Conservation (phyloP, 805 yeast species). For the Myxozyma geophila region DNA sequence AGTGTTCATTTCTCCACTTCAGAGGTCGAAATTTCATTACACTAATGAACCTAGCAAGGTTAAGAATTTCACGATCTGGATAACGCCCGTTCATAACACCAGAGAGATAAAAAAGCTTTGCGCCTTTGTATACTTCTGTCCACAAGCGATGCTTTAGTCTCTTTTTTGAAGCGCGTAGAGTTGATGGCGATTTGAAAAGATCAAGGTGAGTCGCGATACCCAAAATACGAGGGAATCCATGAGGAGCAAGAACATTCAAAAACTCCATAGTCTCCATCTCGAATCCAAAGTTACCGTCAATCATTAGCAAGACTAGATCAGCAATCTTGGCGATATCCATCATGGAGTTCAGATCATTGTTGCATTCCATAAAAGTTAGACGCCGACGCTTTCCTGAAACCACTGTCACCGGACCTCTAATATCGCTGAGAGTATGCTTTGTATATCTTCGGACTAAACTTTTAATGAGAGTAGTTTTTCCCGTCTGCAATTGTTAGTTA, state of each 20-base stretch:
- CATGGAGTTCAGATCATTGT: conserved; percentile 93
- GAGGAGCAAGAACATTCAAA: conserved; percentile 92
- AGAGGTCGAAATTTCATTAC: conserved; percentile 99
- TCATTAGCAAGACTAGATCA: conserved; percentile 82
- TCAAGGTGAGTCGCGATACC: conserved; percentile 97
- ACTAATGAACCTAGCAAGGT: conserved; percentile 86
- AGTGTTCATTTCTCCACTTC: conserved; percentile 99
- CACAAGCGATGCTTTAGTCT: conserved; percentile 91
- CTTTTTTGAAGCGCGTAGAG: conserved; percentile 89
- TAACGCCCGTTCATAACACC: conserved; percentile 97
- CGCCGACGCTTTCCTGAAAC: conserved; percentile 86
- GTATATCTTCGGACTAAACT: conserved; percentile 86
- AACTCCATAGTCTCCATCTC: conserved; percentile 99
- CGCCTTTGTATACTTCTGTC: conserved; percentile 99
- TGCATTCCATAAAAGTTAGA: conserved; percentile 89
- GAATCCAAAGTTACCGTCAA: conserved; percentile 96
- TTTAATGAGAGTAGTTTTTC: conserved; percentile 89
- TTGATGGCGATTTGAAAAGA: conserved; percentile 84
- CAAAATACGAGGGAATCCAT: conserved; percentile 96
- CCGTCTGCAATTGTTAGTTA: conserved; percentile 54
- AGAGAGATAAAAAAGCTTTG: conserved; percentile 88
- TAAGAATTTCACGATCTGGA: conserved; percentile 94
- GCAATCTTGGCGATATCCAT: conserved; percentile 95
- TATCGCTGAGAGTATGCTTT: conserved; percentile 80
- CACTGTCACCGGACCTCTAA: conserved; percentile 95